Conservation (phyloP, 176 grass and related monocot genomes). For the Tillandsia leiboldiana region DNA sequence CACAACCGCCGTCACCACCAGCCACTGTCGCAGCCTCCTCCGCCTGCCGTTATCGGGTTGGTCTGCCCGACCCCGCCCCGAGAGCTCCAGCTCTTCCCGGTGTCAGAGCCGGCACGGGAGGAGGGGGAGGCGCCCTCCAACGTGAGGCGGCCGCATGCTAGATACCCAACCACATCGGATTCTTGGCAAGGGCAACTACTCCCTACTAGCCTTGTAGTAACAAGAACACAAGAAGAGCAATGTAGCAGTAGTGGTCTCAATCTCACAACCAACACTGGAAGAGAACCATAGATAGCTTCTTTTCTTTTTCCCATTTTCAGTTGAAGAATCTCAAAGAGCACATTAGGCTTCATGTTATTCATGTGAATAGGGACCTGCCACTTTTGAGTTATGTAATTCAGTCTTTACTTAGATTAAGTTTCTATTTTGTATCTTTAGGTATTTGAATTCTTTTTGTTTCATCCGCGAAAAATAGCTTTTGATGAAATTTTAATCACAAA, state of each 20-base stretch:
- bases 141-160: constrained; percentile 15
- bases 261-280: neutral
- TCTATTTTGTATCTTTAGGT: neutral
- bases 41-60: constrained; percentile 17
- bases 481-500: too few relatives aligned
- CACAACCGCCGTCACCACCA: neutral
- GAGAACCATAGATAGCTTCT: neutral
- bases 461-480: too few relatives aligned
- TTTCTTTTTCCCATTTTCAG: neutral
- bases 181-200: constrained; percentile 41
- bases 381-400: neutral
- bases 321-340: neutral
- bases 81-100: constrained; percentile 75
- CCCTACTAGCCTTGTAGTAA: constrained; percentile 20
- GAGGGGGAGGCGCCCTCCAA: neutral
- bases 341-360: neutral
- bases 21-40: constrained; percentile 23
- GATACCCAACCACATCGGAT: constrained; percentile 23
- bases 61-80: constrained; percentile 13
- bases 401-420: neutral
- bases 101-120: constrained; percentile 8
- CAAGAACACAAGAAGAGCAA: constrained; percentile 31
- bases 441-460: too few relatives aligned
- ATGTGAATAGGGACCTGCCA: neutral
- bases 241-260: neutral